Conservation (phyloP, 176 grass and related monocot genomes). For the Hyparrhenia diplandra region DNA sequence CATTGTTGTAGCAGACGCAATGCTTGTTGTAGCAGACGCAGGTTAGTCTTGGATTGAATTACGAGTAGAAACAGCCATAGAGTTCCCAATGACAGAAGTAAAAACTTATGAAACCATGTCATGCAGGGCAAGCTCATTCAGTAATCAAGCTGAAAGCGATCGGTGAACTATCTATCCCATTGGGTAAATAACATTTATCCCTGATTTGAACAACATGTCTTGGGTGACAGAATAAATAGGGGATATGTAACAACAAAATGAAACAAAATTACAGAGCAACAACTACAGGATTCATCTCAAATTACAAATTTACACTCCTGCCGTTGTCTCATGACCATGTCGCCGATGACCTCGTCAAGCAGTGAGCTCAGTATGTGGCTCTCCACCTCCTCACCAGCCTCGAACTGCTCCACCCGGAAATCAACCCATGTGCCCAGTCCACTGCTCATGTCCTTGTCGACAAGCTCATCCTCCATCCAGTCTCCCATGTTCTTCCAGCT, state of each 20-base stretch:
- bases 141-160: not conserved
- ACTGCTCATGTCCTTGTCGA: slow-evolving; percentile 78
- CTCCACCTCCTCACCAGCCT: slow-evolving; percentile 55
- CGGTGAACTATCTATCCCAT: not conserved
- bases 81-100: not conserved
- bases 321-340: slow-evolving; percentile 31
- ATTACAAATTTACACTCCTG: slow-evolving; percentile 38
- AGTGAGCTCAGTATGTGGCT: slow-evolving; percentile 53
- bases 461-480: slow-evolving; percentile 62
- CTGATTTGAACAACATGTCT: slow-evolving; percentile 10
- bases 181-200: slow-evolving; percentile 28
- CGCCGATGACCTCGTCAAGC: slow-evolving; percentile 66
- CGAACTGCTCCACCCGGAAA: slow-evolving; percentile 54
- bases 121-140: not conserved
- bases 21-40: too few relatives aligned
- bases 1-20: slow-evolving; percentile 6
- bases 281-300: slow-evolving; percentile 24
- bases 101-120: not conserved
- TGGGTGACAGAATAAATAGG: slow-evolving; percentile 17
- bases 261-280: slow-evolving; percentile 32
- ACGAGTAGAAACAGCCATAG: not conserved
- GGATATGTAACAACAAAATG: slow-evolving; percentile 27
- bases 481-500: slow-evolving; percentile 65
- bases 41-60: slow-evolving; percentile 1
- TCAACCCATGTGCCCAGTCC: slow-evolving; percentile 67